Percentiles rank a stretch among this genome's conserved stretches.
phyloP scores from a whole-genome alignment of 108 stramenopile species.

The Seminavis robusta region DNA sequence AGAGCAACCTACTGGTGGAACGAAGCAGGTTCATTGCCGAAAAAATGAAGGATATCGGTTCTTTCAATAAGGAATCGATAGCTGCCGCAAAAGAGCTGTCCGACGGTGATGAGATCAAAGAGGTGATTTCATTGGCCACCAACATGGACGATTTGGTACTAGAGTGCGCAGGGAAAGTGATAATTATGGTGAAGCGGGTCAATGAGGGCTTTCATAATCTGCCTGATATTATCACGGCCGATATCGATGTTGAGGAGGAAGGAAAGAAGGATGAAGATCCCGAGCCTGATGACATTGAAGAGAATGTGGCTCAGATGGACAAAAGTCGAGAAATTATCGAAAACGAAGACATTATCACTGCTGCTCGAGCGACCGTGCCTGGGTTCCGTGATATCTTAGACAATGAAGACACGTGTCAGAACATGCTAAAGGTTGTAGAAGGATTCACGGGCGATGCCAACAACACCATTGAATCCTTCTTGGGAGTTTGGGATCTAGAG shows the following conservation, averaged over 20 bases:
- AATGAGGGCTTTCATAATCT: constrained; percentile 30
- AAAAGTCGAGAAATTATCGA: constrained; percentile 23
- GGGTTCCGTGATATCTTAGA: constrained; percentile 20
- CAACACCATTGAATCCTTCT: constrained; percentile 20
- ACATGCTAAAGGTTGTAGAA: constrained; percentile 27
- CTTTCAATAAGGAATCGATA: constrained; percentile 15
- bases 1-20: constrained; percentile 14
- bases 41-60: constrained; percentile 19
- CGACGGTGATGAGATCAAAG: constrained; percentile 20
- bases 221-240: constrained; percentile 13
- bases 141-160: constrained; percentile 41
- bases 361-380: constrained; percentile 14
- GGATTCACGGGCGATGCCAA: constrained; percentile 15
- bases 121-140: constrained; percentile 30
- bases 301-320: constrained; percentile 24
- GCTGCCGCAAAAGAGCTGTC: constrained; percentile 15
- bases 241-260: constrained; percentile 13
- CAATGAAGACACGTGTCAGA: constrained; percentile 31
- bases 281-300: constrained; percentile 11
- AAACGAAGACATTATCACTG: constrained; percentile 19
- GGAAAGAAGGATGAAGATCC: constrained; percentile 17
- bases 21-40: constrained; percentile 6
- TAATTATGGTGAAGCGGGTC: constrained; percentile 33
- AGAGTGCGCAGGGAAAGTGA: constrained; percentile 24
- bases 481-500: constrained; percentile 36